Base-by-base conservation (phyloP, 73 alveolate species). In the Symbiodinium natans region DNA sequence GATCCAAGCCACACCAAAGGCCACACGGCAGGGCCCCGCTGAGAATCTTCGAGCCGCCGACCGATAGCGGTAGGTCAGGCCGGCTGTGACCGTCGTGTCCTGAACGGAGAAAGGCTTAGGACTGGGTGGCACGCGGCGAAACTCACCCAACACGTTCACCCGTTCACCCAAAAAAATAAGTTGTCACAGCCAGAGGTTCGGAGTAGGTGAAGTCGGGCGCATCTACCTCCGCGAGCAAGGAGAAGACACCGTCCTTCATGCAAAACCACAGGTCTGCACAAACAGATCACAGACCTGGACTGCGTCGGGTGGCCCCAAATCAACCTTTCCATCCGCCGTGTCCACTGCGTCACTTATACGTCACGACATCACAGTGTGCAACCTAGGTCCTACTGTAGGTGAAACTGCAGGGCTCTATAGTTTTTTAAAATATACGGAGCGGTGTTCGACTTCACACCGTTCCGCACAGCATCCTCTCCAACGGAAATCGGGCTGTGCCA, bases 191-290 rank as follows among this genome's bases (percentile, higher is more conserved):
- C 54, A 8, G 40, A 82, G 63, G 33, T 25, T 17, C 94, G 3
- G 97, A 90, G 48, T 41, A 90, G 48, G 97, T 71, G 89, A 90
- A 90, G 88, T 90, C 97, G 2, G 97, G 97, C 6, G 97, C 88
- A 33, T 71, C 88, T 38, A 90, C 68, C 40, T 82, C 83, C 36
- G 97, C 97, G 75, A 90, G 54, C 77, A 90, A 77, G 73, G 97
- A 31, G 89, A 90, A 90, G 56, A 90, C 80, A 15, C 88, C 97
- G 80, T 90, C 97, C 97, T 90, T 59, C 25, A 56, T 7, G 52
- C 15, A 82, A n/a, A 29, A 5, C 48, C n/a, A 9, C 52, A 36
- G 87, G 25, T 36, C 48, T 15, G 34, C 42, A 8, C 43, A 56
- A 21, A 56, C 34, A 31, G 38, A 19, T 17, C 0, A 6, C 34